Evolutionary conservation across 331 rosid genomes (phyloP).

Genomic region (Stylosanthes scabra): DNA sequence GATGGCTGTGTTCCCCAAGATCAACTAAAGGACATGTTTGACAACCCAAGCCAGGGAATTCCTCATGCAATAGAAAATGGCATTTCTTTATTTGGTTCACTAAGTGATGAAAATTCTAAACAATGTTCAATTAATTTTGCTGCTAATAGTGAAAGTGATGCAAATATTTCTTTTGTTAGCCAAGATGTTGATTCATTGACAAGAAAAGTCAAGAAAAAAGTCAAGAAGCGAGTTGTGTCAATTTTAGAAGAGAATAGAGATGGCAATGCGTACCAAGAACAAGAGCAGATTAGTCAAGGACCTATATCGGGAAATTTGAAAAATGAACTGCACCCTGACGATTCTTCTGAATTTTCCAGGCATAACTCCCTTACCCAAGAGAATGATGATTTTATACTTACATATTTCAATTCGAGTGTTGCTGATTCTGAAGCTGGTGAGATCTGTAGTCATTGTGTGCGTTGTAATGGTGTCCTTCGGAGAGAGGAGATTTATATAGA

Average conservation of each 20-base stretch:
- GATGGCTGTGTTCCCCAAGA: slow-evolving; percentile 47
- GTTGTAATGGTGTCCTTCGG: slow-evolving; percentile 67
- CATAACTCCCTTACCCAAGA: slow-evolving; percentile 30
- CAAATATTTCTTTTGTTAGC: slow-evolving; percentile 33
- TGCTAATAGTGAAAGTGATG: slow-evolving; percentile 44
- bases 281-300: slow-evolving; percentile 42
- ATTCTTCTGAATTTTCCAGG: slow-evolving; percentile 42
- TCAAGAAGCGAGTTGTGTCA: slow-evolving; percentile 67
- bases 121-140: slow-evolving; percentile 44
- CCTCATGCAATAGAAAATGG: slow-evolving; percentile 56
- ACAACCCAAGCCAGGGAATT: slow-evolving; percentile 48
- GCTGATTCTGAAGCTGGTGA: slow-evolving; percentile 73
- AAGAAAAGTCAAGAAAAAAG: slow-evolving; percentile 64
- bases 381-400: slow-evolving; percentile 54
- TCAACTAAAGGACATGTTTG: slow-evolving; percentile 41
- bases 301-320: slow-evolving; percentile 39
- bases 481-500: slow-evolving; percentile 54
- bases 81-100: slow-evolving; percentile 39
- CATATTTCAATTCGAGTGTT: slow-evolving; percentile 66
- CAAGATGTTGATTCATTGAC: slow-evolving; percentile 51
- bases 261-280: slow-evolving; percentile 45
- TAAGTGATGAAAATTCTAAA: slow-evolving; percentile 44
- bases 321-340: slow-evolving; percentile 37
- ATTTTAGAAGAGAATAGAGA: slow-evolving; percentile 52
- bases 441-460: slow-evolving; percentile 59